Percentiles rank a stretch among this genome's conserved stretches.
These are phyloP conservation scores for Lineolata rhizophorae DNA, from an alignment of 495 filamentous ascomycete species.

Conservation along the genomic window DNA sequence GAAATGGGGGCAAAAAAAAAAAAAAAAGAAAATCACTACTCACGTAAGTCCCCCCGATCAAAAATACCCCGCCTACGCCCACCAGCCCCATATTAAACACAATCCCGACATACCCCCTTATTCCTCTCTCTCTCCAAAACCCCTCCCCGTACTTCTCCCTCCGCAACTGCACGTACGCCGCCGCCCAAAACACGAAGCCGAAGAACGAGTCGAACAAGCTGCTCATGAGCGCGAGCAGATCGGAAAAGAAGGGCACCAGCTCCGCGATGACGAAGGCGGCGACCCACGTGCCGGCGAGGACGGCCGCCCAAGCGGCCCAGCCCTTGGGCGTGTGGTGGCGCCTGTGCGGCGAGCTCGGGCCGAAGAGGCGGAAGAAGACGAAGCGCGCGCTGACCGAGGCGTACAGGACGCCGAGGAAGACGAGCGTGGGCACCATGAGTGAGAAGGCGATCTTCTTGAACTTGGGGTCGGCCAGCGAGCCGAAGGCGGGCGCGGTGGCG, in stretches of 20 bases:
- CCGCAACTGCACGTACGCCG: slow-evolving; percentile 70
- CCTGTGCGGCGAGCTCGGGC: slow-evolving; percentile 47
- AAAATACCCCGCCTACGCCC: slow-evolving; percentile 48
- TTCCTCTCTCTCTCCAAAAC: slow-evolving; percentile 33
- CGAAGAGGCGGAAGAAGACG: slow-evolving; percentile 63
- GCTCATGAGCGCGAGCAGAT: slow-evolving; percentile 66
- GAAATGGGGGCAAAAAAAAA: too few relatives aligned
- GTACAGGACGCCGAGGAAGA: slow-evolving; percentile 75
- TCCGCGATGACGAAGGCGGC: slow-evolving; percentile 67
- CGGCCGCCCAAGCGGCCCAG: slow-evolving; percentile 55
- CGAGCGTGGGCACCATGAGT: slow-evolving; percentile 82
- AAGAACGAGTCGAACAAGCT: slow-evolving; percentile 85
- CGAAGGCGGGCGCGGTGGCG: slow-evolving; percentile 61
- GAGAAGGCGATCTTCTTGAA: slow-evolving; percentile 72
- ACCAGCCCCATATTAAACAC: slow-evolving; percentile 49
- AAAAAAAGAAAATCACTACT: slow-evolving; percentile 17
- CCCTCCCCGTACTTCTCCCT: slow-evolving; percentile 38
- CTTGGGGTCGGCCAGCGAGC: slow-evolving; percentile 42
- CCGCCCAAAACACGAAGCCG: slow-evolving; percentile 86
- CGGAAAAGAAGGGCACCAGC: slow-evolving; percentile 79
- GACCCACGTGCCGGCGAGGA: slow-evolving; percentile 53
- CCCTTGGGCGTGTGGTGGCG: slow-evolving; percentile 58
- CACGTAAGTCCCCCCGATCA: slow-evolving; percentile 59
- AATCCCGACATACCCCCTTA: slow-evolving; percentile 38
- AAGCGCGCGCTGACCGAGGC: slow-evolving; percentile 74